Evolutionary conservation across 495 filamentous ascomycete species (phyloP).

Genomic region (Penicillium tannophilum): DNA sequence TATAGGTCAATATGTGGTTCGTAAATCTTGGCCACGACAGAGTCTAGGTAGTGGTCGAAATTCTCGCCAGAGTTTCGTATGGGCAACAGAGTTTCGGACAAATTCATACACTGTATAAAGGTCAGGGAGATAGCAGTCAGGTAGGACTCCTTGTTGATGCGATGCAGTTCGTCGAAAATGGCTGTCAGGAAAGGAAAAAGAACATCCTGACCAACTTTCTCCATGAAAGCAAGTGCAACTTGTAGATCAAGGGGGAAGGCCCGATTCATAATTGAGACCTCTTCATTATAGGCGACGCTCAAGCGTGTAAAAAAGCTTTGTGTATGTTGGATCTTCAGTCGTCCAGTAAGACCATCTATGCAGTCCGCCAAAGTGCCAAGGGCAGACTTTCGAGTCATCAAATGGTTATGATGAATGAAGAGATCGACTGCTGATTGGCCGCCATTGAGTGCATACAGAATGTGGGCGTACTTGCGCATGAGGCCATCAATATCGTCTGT

Average conservation of each 20-base stretch:
- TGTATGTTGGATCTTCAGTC: conserved; percentile 74
- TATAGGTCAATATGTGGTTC: conserved; percentile 94
- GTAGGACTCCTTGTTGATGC: conserved; percentile 73
- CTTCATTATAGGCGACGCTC: conserved; percentile 75
- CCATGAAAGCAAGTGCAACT: conserved; percentile 75
- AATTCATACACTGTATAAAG: conserved; percentile 79
- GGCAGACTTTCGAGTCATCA: conserved; percentile 71
- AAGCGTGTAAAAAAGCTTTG: conserved; percentile 78
- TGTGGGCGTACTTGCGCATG: conserved; percentile 86
- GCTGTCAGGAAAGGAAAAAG: conserved; percentile 84
- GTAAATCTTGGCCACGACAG: conserved; percentile 70
- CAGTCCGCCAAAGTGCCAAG: conserved; percentile 82
- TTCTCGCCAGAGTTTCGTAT: conserved; percentile 59
- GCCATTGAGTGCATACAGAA: conserved; percentile 81
- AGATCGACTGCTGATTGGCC: conserved; percentile 75
- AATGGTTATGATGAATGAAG: conserved; percentile 84
- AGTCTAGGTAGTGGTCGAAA: conserved; percentile 57
- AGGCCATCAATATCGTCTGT: conserved; percentile 84
- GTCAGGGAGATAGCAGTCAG: conserved; percentile 83
- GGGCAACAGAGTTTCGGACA: conserved; percentile 67
- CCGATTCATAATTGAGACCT: conserved; percentile 77
- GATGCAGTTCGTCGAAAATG: conserved; percentile 88
- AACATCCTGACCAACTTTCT: conserved; percentile 81
- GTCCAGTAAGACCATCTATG: conserved; percentile 60
- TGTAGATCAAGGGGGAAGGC: conserved; percentile 79